These are phyloP conservation scores for Lipomyces spencermartinsiae DNA, from an alignment of 805 yeast species.

Conservation along the genomic window DNA sequence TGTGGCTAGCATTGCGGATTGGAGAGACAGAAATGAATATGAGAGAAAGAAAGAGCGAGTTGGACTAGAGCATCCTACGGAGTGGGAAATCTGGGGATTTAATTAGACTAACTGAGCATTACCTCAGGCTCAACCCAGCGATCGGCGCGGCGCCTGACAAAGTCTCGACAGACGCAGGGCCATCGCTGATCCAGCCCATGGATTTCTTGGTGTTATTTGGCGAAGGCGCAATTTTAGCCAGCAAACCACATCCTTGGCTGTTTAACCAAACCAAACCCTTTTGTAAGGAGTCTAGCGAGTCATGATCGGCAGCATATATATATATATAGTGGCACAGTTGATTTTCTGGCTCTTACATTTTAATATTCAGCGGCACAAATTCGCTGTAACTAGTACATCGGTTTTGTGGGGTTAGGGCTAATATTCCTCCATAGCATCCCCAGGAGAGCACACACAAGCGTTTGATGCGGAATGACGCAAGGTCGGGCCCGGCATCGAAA, in stretches of 20 bases:
- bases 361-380: too few species aligned
- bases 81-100: not conserved
- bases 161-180: not conserved
- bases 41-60: not conserved
- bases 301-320: too few species aligned
- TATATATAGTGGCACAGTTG: not conserved
- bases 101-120: too few species aligned
- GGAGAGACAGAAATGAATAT: not conserved
- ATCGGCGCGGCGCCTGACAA: constrained; percentile 4
- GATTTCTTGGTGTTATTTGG: not conserved
- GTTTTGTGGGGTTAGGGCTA: too few species aligned
- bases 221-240: not conserved
- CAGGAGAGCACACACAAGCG: not conserved
- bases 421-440: not conserved
- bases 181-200: not conserved
- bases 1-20: constrained; percentile 1
- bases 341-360: not conserved
- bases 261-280: too few species aligned
- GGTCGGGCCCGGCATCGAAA: not conserved
- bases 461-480: not conserved
- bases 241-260: not conserved
- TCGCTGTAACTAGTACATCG: too few species aligned
- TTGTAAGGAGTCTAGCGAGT: too few species aligned
- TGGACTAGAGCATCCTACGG: not conserved
- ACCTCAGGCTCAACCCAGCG: not conserved